Percentiles rank a stretch among this genome's conserved stretches.
phyloP scores from a whole-genome alignment of 352 stramenopile genomes.

The Blastocystis sp. region DNA sequence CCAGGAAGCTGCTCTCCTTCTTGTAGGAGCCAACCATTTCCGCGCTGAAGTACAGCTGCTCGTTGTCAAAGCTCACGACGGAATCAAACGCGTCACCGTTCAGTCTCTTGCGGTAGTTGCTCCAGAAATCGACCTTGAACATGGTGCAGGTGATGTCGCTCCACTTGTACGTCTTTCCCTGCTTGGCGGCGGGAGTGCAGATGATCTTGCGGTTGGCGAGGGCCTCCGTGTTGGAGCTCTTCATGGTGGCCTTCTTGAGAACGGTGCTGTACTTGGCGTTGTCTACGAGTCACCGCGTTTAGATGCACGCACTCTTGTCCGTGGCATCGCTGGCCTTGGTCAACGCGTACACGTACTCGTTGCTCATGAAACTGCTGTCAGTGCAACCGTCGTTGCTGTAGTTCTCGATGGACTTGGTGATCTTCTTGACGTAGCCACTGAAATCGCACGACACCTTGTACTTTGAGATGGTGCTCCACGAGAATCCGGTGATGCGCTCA shows the following conservation, averaged over 20 bases:
- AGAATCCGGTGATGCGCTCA: neutral
- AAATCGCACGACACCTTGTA: neutral
- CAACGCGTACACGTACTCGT: conserved; percentile 16
- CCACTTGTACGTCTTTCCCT: conserved; percentile 17
- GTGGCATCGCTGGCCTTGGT: neutral
- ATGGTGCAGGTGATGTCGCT: neutral
- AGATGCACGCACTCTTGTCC: neutral
- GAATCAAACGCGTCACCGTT: neutral
- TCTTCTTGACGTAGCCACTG: conserved; percentile 19
- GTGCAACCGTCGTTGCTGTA: conserved; percentile 17
- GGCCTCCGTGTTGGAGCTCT: neutral
- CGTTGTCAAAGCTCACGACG: neutral
- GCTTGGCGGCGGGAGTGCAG: neutral
- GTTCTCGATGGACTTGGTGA: conserved; percentile 8
- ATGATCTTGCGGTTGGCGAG: conserved; percentile 3
- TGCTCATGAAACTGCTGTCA: neutral
- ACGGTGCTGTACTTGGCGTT: neutral
- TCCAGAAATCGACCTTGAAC: neutral
- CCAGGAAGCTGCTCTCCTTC: conserved; percentile 15
- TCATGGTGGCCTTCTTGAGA: conserved; percentile 23
- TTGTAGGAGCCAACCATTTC: neutral
- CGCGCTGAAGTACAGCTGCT: neutral
- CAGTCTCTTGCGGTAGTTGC: neutral
- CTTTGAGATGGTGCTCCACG: conserved; percentile 23
- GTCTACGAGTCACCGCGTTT: neutral